Base-by-base conservation (phyloP, 495 filamentous ascomycete species). In the Xylaria grammica region DNA sequence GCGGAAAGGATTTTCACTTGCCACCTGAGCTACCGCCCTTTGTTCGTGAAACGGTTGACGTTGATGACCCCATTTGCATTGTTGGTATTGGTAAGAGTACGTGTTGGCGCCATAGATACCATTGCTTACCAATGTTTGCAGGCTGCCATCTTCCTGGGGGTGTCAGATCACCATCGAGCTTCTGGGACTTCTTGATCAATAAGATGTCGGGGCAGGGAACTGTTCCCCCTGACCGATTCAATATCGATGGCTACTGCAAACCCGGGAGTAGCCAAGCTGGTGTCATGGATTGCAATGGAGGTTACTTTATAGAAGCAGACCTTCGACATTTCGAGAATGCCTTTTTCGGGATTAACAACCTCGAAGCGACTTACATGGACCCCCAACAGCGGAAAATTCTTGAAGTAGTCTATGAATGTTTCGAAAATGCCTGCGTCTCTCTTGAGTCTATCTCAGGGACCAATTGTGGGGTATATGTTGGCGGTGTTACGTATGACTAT, bases 381-480 rank as follows among this genome's bases (percentile, higher is more conserved):
- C 72, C 74, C 5, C 74, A 79, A 48, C 77, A 82, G 22, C 67
- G 81, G 19, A 66, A 76, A 20, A 27, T 82, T 0, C 68, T 83
- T 4, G 81, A 83, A 56, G 73, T 77, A 1, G 69, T 72, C 1
- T 77, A 70, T 40, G 74, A 79, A 56, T 72, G 70, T 0, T 64
- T 86, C 0, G 84, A 40, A n/a, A 60, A 77, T 71, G 83, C 82
- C 1, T 84, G 85, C 8, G 71, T 84, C 0, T 60, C 76, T 0
- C 71, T 79, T 0, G 74, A 82, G 32, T 49, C 54, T 2, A 53
- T 84, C 11, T 68, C 74, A 32, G 85, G 84, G 3, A 77, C 79
- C 0, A 69, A 84, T 51, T 85, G 83, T 1, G 79, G 76, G 11
- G 79, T 82, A 3, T 86, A 75, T 69, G 79, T 82, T 15, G 85